These are phyloP conservation scores for Colletotrichum noveboracense DNA, from an alignment of 2,329 filamentous ascomycete genomes.

Conservation along the genomic window DNA sequence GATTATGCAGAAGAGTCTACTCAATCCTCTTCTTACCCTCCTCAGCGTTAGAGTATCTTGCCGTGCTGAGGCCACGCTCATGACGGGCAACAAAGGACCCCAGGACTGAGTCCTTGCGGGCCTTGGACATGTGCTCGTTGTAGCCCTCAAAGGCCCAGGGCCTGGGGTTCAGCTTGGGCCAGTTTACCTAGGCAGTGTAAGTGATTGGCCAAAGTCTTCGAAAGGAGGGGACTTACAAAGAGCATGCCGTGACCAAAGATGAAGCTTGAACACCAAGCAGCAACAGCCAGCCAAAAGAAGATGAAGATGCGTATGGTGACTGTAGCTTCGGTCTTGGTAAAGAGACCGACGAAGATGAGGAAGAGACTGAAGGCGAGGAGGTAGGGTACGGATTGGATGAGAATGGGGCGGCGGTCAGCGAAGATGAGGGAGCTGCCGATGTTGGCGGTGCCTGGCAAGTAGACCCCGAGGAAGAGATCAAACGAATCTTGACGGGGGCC, in stretches of 20 bases:
- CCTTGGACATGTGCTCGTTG: slow-evolving; percentile 83
- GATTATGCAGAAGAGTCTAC: slow-evolving; percentile 40
- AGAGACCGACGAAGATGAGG: slow-evolving; percentile 76
- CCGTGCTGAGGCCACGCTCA: slow-evolving; percentile 83
- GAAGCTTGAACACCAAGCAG: slow-evolving; percentile 76
- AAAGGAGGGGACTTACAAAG: slow-evolving; percentile 71
- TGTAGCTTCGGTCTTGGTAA: slow-evolving; percentile 75
- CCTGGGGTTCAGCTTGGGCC: slow-evolving; percentile 94
- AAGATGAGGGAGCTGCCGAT: slow-evolving; percentile 79
- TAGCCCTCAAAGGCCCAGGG: slow-evolving; percentile 88
- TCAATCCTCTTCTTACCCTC: slow-evolving; percentile 99
- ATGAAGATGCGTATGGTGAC: slow-evolving; percentile 84
- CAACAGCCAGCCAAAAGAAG: slow-evolving; percentile 75
- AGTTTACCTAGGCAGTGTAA: slow-evolving; percentile 76
- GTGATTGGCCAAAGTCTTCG: slow-evolving; percentile 5
- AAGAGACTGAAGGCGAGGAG: slow-evolving; percentile 86
- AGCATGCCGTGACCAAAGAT: slow-evolving; percentile 86
- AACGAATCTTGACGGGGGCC: slow-evolving; percentile 95
- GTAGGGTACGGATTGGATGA: slow-evolving; percentile 95
- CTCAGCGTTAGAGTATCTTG: slow-evolving; percentile 83
- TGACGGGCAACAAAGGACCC: slow-evolving; percentile 77
- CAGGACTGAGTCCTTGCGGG: slow-evolving; percentile 81
- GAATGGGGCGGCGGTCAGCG: slow-evolving; percentile 80
- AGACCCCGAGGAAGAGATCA: slow-evolving; percentile 89
- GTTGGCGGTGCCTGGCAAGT: slow-evolving; percentile 75